These are phyloP conservation scores for Enterocytospora artemiae DNA, from an alignment of 371 early-diverging fungal genomes.

Conservation along the genomic window DNA sequence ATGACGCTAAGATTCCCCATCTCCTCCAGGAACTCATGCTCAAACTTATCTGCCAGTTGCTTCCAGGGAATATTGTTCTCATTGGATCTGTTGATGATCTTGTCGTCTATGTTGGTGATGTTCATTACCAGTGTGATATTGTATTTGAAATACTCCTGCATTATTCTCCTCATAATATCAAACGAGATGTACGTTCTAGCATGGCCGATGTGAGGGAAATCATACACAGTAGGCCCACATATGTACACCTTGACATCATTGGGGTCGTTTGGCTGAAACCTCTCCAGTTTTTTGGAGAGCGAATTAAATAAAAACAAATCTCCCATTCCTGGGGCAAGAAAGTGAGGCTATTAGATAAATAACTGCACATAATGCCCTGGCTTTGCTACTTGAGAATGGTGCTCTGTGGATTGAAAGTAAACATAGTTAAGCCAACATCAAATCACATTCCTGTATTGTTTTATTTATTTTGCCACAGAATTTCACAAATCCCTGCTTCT, in stretches of 20 bases:
- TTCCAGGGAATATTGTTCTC: constrained; percentile 29
- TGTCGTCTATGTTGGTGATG: constrained; percentile 98
- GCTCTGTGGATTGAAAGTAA: too few species aligned
- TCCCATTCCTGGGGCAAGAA: too few species aligned
- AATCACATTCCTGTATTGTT: too few species aligned
- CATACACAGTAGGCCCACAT: constrained; percentile 99
- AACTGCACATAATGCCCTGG: too few species aligned
- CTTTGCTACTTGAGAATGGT: too few species aligned
- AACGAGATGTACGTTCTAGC: constrained; percentile 84
- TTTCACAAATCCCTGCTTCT: background rate
- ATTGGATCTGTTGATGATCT: constrained; percentile 60
- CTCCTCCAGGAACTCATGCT: constrained; percentile 81
- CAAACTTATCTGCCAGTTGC: constrained; percentile 77
- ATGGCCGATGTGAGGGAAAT: constrained; percentile 92
- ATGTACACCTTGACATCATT: constrained; percentile 55
- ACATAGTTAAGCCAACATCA: too few species aligned
- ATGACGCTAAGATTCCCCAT: constrained; percentile 76
- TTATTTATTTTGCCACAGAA: too few species aligned
- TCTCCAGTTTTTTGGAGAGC: constrained; percentile 37
- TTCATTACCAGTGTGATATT: constrained; percentile 90
- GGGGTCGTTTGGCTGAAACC: constrained; percentile 20
- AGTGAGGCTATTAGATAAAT: too few species aligned
- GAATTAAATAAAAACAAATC: constrained; percentile 38
- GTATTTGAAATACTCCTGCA: constrained; percentile 86
- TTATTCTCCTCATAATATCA: constrained; percentile 83